Evolutionary conservation across 2,329 filamentous ascomycete genomes (phyloP).

Genomic region (Xylaria sp.): DNA sequence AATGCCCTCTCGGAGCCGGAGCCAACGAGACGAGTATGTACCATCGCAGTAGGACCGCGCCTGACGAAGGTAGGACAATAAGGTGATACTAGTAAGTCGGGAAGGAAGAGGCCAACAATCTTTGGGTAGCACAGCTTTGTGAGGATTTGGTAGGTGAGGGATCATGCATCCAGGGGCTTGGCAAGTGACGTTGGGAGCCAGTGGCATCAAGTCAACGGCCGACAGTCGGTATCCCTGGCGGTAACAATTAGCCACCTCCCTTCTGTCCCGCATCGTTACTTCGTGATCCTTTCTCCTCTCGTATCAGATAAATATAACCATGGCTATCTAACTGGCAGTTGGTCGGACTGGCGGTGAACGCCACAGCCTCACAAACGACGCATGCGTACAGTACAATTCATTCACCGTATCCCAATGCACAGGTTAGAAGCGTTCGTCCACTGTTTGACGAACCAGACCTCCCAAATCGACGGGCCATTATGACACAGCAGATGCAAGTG

Average conservation of each 20-base stretch:
- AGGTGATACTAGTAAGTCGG: too few relatives aligned
- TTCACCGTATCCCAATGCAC: too few relatives aligned
- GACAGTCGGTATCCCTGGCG: not conserved
- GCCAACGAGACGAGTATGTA: too few relatives aligned
- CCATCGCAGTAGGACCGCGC: too few relatives aligned
- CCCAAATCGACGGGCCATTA: not conserved
- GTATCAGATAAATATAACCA: not conserved
- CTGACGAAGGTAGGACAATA: too few relatives aligned
- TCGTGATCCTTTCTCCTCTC: not conserved
- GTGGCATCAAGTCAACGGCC: not conserved
- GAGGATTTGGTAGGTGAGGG: too few relatives aligned
- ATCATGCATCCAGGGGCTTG: not conserved
- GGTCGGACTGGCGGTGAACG: not conserved
- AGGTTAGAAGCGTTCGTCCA: not conserved
- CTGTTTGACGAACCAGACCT: not conserved
- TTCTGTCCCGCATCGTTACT: not conserved
- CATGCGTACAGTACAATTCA: too few relatives aligned
- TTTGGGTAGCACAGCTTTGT: not conserved
- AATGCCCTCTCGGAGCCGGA: too few relatives aligned
- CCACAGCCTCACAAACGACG: slow-evolving; percentile 3
- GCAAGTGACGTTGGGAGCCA: not conserved
- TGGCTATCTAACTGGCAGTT: not conserved
- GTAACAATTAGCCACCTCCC: too few relatives aligned
- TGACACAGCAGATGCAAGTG: not conserved
- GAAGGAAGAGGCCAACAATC: not conserved